Evolutionary conservation across 176 grass and related monocot genomes (phyloP).

Genomic region (Lolium perenne): DNA sequence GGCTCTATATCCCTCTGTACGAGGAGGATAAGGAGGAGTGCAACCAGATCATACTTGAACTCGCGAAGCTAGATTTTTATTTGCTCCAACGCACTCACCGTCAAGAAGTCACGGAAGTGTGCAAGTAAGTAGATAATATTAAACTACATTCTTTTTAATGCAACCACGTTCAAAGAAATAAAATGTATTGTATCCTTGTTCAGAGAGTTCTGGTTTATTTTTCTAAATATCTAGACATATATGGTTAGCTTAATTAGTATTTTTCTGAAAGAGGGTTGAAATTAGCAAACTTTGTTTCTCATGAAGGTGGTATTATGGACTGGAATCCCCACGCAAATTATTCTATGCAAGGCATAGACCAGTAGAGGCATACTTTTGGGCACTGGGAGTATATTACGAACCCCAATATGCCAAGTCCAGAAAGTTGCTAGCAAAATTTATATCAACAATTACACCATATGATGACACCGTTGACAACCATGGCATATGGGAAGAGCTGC

Average conservation of each 20-base stretch:
- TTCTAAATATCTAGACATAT: too few relatives aligned
- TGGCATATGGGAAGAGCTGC: slow-evolving; percentile 28
- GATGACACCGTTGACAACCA: slow-evolving; percentile 48
- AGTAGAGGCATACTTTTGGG: slow-evolving; percentile 41
- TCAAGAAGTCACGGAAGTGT: slow-evolving; percentile 37
- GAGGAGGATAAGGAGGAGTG: slow-evolving; percentile 32
- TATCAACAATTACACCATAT: slow-evolving; percentile 3
- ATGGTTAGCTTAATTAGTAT: too few relatives aligned
- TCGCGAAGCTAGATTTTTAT: slow-evolving; percentile 29
- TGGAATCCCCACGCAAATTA: background rate
- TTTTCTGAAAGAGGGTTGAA: too few relatives aligned
- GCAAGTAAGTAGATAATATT: slow-evolving; percentile 13
- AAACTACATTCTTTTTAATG: too few relatives aligned
- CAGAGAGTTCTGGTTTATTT: too few relatives aligned
- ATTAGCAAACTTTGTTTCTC: background rate
- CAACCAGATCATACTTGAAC: slow-evolving; percentile 15
- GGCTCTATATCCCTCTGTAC: slow-evolving; percentile 40
- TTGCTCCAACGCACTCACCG: slow-evolving; percentile 9
- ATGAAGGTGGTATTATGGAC: slow-evolving; percentile 27
- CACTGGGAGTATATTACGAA: slow-evolving; percentile 40
- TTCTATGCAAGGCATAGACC: slow-evolving; percentile 41
- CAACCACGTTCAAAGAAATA: too few relatives aligned
- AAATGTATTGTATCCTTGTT: too few relatives aligned
- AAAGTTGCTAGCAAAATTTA: slow-evolving; percentile 30
- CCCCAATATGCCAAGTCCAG: slow-evolving; percentile 35